Evolutionary conservation across 139 green algal species (phyloP), one percentile per base, ranked within the genome.

Genomic region (Cymbomonas tetramitiformis): DNA sequence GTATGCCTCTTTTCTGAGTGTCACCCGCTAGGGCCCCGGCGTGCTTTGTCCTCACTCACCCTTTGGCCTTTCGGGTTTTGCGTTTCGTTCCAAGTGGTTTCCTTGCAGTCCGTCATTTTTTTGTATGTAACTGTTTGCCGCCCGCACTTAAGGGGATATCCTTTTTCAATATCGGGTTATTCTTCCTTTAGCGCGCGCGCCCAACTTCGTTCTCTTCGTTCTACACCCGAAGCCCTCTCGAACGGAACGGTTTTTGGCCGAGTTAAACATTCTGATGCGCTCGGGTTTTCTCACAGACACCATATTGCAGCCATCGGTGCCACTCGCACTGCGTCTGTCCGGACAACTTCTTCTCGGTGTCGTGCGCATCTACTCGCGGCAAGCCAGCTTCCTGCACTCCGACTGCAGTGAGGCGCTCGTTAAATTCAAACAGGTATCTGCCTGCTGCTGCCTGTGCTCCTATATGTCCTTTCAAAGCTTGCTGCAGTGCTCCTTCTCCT

Each of bases 271-370:
- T n/a, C n/a, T n/a, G n/a, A 24, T 50, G 12, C 36, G 36, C 41
- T 6, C 41, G 41, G 28, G 5, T 24, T 5, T 50, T 50, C 9
- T 2, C 6, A 3, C 83, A 80, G 90, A 96, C 33, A 84, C 78
- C 10, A 86, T 98, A 61, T 81, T 96, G n/a, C 77, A 87, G 51
- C 79, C 90, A 4, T 84, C 94, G 36, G 86, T 79, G 2, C 90
- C 90, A 0, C 70, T 98, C 29, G 87, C 91, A 3, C 75, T 98
- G 55, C 68, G 90, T 2, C 73, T 98, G 38, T 91, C 79, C 4
- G 87, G 86, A 0, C 91, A 98, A 59, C 75, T 98, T 63, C 82
- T 98, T 47, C 70, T 98, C 28, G 91, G 91, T 21, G 77, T 98
- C 4, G 86, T 93, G 29, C 71, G 86, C 28, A 85, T 98, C 32